Evolutionary conservation across 1,139 yeast genomes (phyloP).

Genomic region (Zhuliangozyma parablackwelliae): DNA sequence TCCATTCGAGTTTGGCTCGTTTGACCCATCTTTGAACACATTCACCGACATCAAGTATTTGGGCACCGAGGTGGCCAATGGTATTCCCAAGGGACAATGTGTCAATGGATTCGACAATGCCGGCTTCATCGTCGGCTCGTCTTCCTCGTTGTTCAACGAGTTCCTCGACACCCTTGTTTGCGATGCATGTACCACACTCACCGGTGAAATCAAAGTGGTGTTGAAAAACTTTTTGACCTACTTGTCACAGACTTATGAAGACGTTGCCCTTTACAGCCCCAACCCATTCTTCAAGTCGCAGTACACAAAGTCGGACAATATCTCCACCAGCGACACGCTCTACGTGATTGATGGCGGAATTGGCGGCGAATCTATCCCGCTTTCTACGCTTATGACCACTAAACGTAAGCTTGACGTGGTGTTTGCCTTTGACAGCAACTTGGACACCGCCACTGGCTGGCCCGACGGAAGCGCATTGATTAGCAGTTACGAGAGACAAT

Average conservation of each 20-base stretch:
- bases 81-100: conserved; percentile 42
- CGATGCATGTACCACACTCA: conserved; percentile 39
- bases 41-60: conserved; percentile 35
- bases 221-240: conserved; percentile 40
- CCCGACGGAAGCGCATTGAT: conserved; percentile 27
- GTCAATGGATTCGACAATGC: conserved; percentile 70
- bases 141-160: conserved; percentile 74
- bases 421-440: conserved; percentile 35
- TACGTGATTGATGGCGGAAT: conserved; percentile 41
- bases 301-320: conserved; percentile 30
- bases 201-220: conserved; percentile 45
- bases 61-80: conserved; percentile 30
- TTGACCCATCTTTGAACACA: conserved; percentile 35
- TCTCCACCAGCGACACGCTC: conserved; percentile 29
- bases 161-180: conserved; percentile 57
- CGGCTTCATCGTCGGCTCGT: conserved; percentile 72
- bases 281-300: conserved; percentile 49
- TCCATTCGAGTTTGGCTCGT: conserved; percentile 42
- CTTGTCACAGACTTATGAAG: conserved; percentile 36
- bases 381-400: conserved; percentile 31
- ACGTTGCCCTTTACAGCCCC: conserved; percentile 42
- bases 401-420: conserved; percentile 34
- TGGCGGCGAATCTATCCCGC: conserved; percentile 35
- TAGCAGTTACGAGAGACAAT: conserved; percentile 61
- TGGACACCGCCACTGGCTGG: conserved; percentile 27